Percentiles rank a stretch among this genome's conserved stretches.
Evolutionary conservation across 768 basidiomycete genomes (phyloP).

Genomic region (Pleurotus giganteus): DNA sequence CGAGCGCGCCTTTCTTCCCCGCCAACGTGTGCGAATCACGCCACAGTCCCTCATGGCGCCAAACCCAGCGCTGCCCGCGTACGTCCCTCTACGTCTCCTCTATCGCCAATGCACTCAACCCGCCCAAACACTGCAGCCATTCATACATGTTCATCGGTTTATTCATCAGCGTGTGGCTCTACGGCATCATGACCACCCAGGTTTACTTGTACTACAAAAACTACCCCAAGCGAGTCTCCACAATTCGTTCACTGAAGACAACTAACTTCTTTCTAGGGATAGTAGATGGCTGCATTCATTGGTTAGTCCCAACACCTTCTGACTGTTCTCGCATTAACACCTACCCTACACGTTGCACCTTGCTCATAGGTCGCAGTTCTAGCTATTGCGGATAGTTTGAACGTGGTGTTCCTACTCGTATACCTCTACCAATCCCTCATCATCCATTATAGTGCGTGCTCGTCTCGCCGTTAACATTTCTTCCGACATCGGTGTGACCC

Average conservation of each 20-base stretch:
- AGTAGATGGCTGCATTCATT: conserved; percentile 42
- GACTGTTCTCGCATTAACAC: neutral
- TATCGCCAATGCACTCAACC: no score
- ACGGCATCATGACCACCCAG: conserved; percentile 50
- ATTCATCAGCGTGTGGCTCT: conserved; percentile 42
- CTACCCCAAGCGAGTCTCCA: conserved; percentile 31
- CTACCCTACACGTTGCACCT: neutral
- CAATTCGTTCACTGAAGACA: neutral
- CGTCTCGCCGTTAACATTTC: neutral
- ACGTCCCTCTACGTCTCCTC: no score
- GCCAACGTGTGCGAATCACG: no score
- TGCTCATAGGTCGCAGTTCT: conserved; percentile 35
- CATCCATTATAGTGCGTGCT: conserved; percentile 38
- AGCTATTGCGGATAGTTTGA: conserved; percentile 48
- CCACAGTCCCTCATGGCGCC: no score
- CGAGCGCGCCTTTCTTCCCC: no score
- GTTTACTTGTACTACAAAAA: conserved; percentile 44
- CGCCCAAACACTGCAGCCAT: conserved; percentile 41
- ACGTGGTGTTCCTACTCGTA: conserved; percentile 40
- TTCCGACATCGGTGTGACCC: no score
- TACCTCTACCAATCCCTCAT: conserved; percentile 50
- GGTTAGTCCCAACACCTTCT: conserved; percentile 26
- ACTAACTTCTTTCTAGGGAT: conserved; percentile 30
- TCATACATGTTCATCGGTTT: conserved; percentile 51
- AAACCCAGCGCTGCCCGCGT: no score